These are phyloP conservation scores for Plectosphaerella cucumerina DNA, from an alignment of 2,329 filamentous ascomycete genomes.

Conservation along the genomic window DNA sequence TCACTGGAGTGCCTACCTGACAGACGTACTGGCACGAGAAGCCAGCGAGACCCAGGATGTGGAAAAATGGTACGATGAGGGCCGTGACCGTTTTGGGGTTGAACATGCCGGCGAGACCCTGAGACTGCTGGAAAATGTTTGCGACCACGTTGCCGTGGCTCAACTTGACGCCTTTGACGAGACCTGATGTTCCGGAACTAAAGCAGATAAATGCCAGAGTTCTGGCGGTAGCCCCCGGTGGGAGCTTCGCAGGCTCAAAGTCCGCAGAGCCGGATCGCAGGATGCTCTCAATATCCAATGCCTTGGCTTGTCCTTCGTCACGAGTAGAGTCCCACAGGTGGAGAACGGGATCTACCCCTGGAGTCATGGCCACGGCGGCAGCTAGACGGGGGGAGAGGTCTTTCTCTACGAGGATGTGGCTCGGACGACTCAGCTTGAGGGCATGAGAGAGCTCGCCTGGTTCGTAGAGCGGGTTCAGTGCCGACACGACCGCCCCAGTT, in stretches of 20 bases:
- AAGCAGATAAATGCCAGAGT: conserved; percentile 7
- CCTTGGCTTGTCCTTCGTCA: background rate
- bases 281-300: background rate
- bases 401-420: conserved; percentile 5
- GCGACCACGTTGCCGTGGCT: conserved; percentile 10
- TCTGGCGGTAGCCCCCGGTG: background rate
- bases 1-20: background rate
- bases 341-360: background rate
- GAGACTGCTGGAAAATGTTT: conserved; percentile 8
- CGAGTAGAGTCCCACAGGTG: background rate
- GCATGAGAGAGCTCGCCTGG: conserved; percentile 4
- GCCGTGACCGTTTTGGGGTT: conserved; percentile 2
- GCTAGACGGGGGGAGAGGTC: background rate
- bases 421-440: conserved; percentile 3
- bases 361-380: background rate
- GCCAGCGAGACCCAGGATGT: conserved; percentile 7
- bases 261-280: conserved; percentile 1
- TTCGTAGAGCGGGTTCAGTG: conserved; percentile 7
- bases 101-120: conserved; percentile 7
- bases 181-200: conserved; percentile 9
- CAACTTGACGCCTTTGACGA: conserved; percentile 7
- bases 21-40: conserved; percentile 8
- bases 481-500: conserved; percentile 5
- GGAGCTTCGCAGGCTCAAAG: background rate
- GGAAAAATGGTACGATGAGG: conserved; percentile 9